Percentiles rank a stretch among this genome's conserved stretches.
Evolutionary conservation across 2,329 filamentous ascomycete species (phyloP).

Genomic region (Aureobasidium sp.): DNA sequence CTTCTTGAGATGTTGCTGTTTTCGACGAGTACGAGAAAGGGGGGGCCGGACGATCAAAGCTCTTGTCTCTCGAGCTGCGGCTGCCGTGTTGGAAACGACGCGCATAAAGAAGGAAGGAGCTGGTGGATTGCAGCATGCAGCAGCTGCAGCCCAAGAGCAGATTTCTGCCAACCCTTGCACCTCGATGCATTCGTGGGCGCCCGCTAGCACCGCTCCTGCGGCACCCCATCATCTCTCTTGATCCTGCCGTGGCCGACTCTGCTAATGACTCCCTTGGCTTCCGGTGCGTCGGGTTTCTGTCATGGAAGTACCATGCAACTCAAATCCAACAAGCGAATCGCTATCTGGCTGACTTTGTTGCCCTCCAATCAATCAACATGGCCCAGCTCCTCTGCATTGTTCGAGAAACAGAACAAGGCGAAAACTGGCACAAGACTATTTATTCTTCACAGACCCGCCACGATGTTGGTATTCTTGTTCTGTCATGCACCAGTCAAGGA

Average conservation of each 20-base stretch:
- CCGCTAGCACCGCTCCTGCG: neutral
- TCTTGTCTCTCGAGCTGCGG: neutral
- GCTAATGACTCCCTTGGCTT: neutral
- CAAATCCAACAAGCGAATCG: neutral
- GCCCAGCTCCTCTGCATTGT: too few species aligned
- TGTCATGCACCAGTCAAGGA: too few species aligned
- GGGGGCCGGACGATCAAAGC: neutral
- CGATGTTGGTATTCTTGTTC: too few species aligned
- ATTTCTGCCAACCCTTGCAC: constrained; percentile 10
- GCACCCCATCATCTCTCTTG: constrained; percentile 14
- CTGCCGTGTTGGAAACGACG: neutral
- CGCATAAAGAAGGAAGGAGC: neutral
- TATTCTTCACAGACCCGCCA: too few species aligned
- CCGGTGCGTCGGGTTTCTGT: constrained; percentile 10
- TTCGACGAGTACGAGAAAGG: constrained; percentile 6
- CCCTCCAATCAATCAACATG: neutral
- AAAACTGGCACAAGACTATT: too few species aligned
- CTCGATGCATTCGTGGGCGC: neutral
- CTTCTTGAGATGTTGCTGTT: neutral
- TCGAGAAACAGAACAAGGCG: too few species aligned
- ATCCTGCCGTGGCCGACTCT: neutral
- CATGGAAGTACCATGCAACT: constrained; percentile 7
- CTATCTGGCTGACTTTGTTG: neutral
- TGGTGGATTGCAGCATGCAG: constrained; percentile 2
- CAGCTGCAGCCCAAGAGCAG: constrained; percentile 1